These are phyloP conservation scores for Aspergillus heteromorphus DNA, from an alignment of 495 filamentous ascomycete genomes.

Conservation along the genomic window DNA sequence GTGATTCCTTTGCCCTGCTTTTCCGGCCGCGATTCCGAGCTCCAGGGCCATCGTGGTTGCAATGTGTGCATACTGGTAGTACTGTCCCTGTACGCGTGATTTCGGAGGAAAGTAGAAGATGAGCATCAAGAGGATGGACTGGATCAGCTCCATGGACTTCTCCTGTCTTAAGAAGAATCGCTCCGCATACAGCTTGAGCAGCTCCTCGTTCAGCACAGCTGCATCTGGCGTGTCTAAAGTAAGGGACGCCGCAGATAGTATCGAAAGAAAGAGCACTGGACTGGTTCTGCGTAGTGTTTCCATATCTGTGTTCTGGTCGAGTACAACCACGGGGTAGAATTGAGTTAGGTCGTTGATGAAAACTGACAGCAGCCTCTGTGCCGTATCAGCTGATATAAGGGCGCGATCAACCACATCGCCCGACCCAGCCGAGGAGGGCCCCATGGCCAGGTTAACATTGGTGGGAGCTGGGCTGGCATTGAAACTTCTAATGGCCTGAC, in stretches of 20 bases:
- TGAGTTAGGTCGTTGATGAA: background rate
- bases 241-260: background rate
- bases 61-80: background rate
- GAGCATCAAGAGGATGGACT: background rate
- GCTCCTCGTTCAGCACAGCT: background rate
- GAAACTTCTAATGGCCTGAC: background rate
- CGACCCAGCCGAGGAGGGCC: background rate
- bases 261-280: background rate
- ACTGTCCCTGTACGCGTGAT: background rate
- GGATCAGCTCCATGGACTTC: background rate
- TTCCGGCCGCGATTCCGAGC: background rate
- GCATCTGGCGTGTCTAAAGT: background rate
- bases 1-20: background rate
- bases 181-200: background rate
- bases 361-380: background rate
- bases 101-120: background rate
- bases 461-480: background rate
- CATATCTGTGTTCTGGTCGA: background rate
- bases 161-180: conserved; percentile 1
- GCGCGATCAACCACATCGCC: background rate
- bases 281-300: background rate
- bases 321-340: background rate
- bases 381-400: background rate
- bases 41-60: background rate
- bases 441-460: background rate